Evolutionary conservation across 2,329 filamentous ascomycete species (phyloP).

Genomic region (Sclerotinia sclerotiorum): DNA sequence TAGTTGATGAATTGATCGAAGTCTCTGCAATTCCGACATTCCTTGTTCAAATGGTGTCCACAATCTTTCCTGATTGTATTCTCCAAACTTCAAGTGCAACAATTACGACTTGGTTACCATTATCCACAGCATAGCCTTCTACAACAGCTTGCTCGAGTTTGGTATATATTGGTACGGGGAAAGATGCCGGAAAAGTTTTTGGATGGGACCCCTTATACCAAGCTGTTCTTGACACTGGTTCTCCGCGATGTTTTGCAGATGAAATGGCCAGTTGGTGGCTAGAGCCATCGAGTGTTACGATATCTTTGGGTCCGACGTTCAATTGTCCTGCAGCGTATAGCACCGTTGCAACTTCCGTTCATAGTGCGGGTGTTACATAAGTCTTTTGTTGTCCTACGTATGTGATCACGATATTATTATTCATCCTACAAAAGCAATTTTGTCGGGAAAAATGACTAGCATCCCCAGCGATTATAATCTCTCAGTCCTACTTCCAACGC

Average conservation of each 20-base stretch:
- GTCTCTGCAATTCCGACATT: neutral
- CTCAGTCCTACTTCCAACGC: neutral
- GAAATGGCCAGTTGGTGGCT: slow-evolving; percentile 21
- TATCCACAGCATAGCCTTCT: slow-evolving; percentile 16
- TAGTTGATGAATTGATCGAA: neutral
- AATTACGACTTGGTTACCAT: slow-evolving; percentile 13
- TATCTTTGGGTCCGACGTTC: slow-evolving; percentile 14
- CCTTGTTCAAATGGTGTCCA: neutral
- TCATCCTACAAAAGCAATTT: too few species aligned
- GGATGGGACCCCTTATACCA: slow-evolving; percentile 19
- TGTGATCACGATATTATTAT: neutral
- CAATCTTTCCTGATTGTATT: neutral
- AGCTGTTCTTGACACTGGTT: slow-evolving; percentile 12
- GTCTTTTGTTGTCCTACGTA: slow-evolving; percentile 21
- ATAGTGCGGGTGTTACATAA: slow-evolving; percentile 13
- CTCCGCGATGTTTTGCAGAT: slow-evolving; percentile 16
- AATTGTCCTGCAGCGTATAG: slow-evolving; percentile 16
- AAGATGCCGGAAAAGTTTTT: slow-evolving; percentile 3
- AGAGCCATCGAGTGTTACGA: slow-evolving; percentile 1
- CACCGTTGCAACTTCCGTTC: slow-evolving; percentile 17
- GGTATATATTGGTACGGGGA: slow-evolving; percentile 1
- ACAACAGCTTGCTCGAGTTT: slow-evolving; percentile 13
- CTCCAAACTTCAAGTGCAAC: slow-evolving; percentile 9
- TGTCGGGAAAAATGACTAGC: neutral
- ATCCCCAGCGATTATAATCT: slow-evolving; percentile 12